A percentile compares a stretch with the other conserved stretches of the same genome.
These are phyloP conservation scores for Claviceps monticola DNA, from an alignment of 2,329 filamentous ascomycete species.

Conservation along the genomic window DNA sequence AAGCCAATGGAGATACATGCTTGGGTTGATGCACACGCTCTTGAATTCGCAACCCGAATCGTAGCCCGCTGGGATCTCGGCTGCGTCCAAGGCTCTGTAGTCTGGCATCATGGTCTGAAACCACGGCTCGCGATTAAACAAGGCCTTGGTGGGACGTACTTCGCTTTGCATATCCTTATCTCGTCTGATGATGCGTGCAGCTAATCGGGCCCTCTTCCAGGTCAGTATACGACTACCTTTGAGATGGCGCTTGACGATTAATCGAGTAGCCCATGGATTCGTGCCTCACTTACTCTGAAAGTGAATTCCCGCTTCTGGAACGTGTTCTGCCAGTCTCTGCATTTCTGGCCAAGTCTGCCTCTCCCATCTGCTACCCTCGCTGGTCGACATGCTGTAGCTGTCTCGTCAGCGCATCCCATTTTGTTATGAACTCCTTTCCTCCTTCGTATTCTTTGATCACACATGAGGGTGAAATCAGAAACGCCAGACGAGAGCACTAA, in stretches of 20 bases:
- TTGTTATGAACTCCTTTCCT: not conserved
- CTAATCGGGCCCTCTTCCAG: slow-evolving; percentile 17
- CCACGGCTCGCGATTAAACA: slow-evolving; percentile 57
- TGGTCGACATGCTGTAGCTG: slow-evolving; percentile 29
- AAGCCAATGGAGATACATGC: slow-evolving; percentile 78
- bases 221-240: not conserved
- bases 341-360: slow-evolving; percentile 50
- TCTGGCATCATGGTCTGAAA: slow-evolving; percentile 59
- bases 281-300: slow-evolving; percentile 49
- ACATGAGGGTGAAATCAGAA: too few relatives aligned
- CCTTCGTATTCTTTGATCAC: not conserved
- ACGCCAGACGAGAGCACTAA: too few relatives aligned
- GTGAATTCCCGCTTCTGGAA: slow-evolving; percentile 68
- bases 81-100: slow-evolving; percentile 46
- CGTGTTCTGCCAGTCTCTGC: slow-evolving; percentile 39
- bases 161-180: slow-evolving; percentile 41
- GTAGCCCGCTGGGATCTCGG: slow-evolving; percentile 47
- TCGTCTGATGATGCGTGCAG: slow-evolving; percentile 36
- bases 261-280: not conserved
- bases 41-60: slow-evolving; percentile 65
- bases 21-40: slow-evolving; percentile 83
- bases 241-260: not conserved
- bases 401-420: not conserved
- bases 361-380: slow-evolving; percentile 40
- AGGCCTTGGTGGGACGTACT: slow-evolving; percentile 39